Conservation (phyloP, 306 rosid species). For the Dryas octopetala region DNA sequence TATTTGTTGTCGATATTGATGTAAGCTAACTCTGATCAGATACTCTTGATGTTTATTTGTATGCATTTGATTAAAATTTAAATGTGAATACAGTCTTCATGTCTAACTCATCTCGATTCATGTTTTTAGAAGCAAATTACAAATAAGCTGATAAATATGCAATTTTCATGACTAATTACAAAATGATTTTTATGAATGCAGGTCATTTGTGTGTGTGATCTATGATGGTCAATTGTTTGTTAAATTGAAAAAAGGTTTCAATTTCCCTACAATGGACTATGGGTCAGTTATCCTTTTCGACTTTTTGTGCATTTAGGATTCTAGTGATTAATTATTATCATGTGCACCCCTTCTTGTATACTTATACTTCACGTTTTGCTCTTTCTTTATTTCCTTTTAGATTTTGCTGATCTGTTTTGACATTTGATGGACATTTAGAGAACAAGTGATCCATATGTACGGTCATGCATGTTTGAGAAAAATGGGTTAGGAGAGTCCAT, state of each 20-base stretch:
- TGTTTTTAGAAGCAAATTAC: neutral
- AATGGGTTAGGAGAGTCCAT: too few species aligned
- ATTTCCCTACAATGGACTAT: conserved; percentile 92
- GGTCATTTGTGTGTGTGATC: conserved; percentile 75
- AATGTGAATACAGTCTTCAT: neutral
- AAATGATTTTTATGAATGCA: conserved; percentile 37
- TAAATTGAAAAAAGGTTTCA: conserved; percentile 75
- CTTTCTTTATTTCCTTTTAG: conserved; percentile 11
- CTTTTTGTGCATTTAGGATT: conserved; percentile 13
- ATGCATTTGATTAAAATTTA: neutral
- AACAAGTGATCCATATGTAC: conserved; percentile 95
- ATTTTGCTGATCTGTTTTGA: neutral
- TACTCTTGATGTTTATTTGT: conserved; percentile 1
- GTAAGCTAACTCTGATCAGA: neutral
- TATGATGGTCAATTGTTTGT: conserved; percentile 78
- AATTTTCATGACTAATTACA: neutral
- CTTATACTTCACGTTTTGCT: conserved; percentile 1
- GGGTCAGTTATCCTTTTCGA: conserved; percentile 54
- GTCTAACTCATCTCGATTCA: neutral
- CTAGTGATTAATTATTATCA: conserved; percentile 17
- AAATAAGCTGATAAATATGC: neutral
- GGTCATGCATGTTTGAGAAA: too few species aligned
- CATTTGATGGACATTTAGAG: conserved; percentile 57
- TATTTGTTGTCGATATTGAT: conserved; percentile 5
- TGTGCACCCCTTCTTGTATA: conserved; percentile 2